Evolutionary conservation across 176 grass and related monocot genomes (phyloP).

Genomic region (Poa annua): DNA sequence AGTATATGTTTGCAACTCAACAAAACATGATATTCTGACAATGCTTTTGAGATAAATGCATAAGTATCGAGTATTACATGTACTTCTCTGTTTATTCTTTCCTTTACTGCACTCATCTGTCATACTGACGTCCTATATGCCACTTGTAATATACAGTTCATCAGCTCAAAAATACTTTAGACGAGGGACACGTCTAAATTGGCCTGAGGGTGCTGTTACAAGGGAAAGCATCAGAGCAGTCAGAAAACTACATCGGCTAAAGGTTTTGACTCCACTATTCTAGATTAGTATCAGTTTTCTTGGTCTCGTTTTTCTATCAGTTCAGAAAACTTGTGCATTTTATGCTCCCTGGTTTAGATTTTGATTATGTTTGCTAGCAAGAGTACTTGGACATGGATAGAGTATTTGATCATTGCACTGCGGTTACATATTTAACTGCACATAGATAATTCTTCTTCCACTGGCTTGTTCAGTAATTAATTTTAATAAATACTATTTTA

Average conservation of each 20-base stretch:
- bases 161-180: conserved; percentile 90
- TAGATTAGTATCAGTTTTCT: background rate
- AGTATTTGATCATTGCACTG: too few species aligned
- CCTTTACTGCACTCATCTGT: conserved; percentile 12
- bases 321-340: background rate
- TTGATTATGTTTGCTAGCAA: conserved; percentile 16
- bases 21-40: background rate
- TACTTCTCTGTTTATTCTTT: conserved; percentile 14
- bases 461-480: background rate
- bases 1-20: background rate
- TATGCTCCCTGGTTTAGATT: conserved; percentile 7
- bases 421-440: conserved; percentile 1
- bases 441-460: conserved; percentile 13
- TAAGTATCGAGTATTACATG: background rate
- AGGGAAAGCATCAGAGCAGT: conserved; percentile 93
- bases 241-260: conserved; percentile 69
- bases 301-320: background rate
- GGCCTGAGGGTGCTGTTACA: conserved; percentile 92
- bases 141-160: conserved; percentile 61
- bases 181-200: conserved; percentile 73
- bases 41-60: background rate
- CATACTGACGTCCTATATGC: conserved; percentile 11
- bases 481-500: background rate
- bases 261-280: conserved; percentile 55
- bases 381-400: background rate